Evolutionary conservation across 2,329 filamentous ascomycete genomes (phyloP).

Genomic region (Scedosporium dehoogii): DNA sequence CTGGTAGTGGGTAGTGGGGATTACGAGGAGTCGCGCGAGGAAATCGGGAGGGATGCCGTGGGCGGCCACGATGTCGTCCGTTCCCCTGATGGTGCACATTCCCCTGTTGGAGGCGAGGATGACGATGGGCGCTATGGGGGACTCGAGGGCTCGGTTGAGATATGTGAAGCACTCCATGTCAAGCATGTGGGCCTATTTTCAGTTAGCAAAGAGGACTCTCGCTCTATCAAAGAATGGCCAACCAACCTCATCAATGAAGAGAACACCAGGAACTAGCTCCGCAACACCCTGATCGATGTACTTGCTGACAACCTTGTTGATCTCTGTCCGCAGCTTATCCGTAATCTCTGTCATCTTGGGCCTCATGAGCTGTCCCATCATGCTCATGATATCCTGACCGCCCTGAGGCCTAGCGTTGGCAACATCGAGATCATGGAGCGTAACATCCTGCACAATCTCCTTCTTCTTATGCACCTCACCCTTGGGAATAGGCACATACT

Average conservation of each 20-base stretch:
- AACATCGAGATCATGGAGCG: slow-evolving; percentile 90
- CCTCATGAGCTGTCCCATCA: slow-evolving; percentile 99
- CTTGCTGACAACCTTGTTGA: slow-evolving; percentile 98
- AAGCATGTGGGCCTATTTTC: slow-evolving; percentile 78
- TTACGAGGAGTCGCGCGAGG: slow-evolving; percentile 84
- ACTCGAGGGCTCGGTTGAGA: slow-evolving; percentile 95
- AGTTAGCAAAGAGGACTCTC: background rate
- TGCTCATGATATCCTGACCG: slow-evolving; percentile 99
- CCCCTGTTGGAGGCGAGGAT: slow-evolving; percentile 96
- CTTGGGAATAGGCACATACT: slow-evolving; percentile 98
- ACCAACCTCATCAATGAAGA: slow-evolving; percentile 94
- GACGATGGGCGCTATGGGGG: slow-evolving; percentile 88
- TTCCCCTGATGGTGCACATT: slow-evolving; percentile 85
- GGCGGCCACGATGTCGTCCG: slow-evolving; percentile 69
- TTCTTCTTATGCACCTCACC: slow-evolving; percentile 99
- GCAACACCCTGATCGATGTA: slow-evolving; percentile 98
- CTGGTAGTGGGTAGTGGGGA: slow-evolving; percentile 85
- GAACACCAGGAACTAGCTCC: slow-evolving; percentile 91
- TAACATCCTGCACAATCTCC: slow-evolving; percentile 98
- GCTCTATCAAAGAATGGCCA: background rate
- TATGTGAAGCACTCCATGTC: slow-evolving; percentile 99
- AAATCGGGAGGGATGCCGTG: slow-evolving; percentile 94
- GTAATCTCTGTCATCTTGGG: slow-evolving; percentile 99
- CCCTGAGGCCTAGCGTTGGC: slow-evolving; percentile 93
- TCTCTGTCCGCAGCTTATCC: slow-evolving; percentile 88